phyloP scores from a whole-genome alignment of 208 protist species.

The Trichomonas tenax region DNA sequence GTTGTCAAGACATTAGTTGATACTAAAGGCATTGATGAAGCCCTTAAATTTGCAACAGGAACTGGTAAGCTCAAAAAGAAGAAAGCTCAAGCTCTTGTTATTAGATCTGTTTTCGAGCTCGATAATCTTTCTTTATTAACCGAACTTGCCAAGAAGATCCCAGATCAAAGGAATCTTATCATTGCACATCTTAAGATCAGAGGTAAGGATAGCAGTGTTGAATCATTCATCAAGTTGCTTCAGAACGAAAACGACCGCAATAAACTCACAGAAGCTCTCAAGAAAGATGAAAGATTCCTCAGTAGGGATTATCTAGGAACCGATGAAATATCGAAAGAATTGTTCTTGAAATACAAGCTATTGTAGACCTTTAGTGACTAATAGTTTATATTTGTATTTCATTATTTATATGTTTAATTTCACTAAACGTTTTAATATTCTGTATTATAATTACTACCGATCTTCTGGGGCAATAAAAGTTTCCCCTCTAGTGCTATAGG shows the following conservation, averaged over 20 bases:
- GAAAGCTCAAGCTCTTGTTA: background rate
- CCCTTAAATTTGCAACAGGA: background rate
- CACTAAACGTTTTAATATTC: too few relatives aligned
- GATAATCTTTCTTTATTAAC: background rate
- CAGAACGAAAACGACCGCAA: background rate
- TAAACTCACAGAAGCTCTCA: too few relatives aligned
- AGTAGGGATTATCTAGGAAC: too few relatives aligned
- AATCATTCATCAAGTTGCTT: background rate
- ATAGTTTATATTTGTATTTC: too few relatives aligned
- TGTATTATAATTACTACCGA: too few relatives aligned
- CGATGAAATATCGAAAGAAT: too few relatives aligned
- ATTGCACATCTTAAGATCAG: background rate
- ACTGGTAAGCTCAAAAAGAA: background rate
- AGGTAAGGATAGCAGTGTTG: background rate
- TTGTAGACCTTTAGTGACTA: too few relatives aligned
- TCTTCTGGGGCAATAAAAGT: too few relatives aligned
- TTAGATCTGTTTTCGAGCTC: background rate
- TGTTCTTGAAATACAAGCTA: too few relatives aligned
- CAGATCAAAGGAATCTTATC: background rate
- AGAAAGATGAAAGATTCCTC: too few relatives aligned
- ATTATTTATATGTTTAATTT: too few relatives aligned
- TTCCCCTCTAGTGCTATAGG: too few relatives aligned
- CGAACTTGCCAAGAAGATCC: background rate
- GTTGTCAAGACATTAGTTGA: background rate
- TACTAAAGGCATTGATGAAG: background rate